Base-by-base conservation (phyloP, 2,329 filamentous ascomycete genomes). In the Orbilia oligospora region DNA sequence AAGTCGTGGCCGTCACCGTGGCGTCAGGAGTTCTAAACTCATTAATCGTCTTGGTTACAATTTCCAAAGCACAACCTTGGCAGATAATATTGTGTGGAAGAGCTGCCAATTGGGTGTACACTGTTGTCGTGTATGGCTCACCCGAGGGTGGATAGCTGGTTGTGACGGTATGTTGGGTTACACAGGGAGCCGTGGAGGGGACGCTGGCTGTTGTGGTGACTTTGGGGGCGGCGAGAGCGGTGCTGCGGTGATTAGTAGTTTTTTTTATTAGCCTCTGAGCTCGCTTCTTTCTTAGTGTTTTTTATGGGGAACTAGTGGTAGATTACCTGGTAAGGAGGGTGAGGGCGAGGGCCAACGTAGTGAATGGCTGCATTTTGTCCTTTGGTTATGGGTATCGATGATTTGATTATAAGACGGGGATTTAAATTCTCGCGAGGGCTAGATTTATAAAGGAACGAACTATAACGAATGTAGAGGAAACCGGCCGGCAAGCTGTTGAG, bases 51-150 rank as follows among this genome's bases (percentile, higher is more conserved):
- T 41, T 16, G 2, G 72, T 76, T 5, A 38, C 49, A 2, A 71
- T 16, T 16, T 22, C n/a, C 2, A 76, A 18, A 6, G 48, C 16
- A 46, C 72, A 76, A n/a, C 49, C 49, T 0, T 36, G 8, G 20
- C 72, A 76, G 27, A 46, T 30, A 24, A 76, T n/a, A 12, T 76
- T 49, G 5, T 46, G 38, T 3, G 72, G 72, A 10, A 76, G 30
- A 8, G 48, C 66, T 9, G 48, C 72, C 8, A 61, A 22, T 8
- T 18, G 3, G 9, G 38, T 27, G 16, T 76, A 76, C 0, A 41
- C n/a, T 2, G 72, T 75, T 22, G 53, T 56, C 8, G 71, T 76
- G n/a, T 58, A 58, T 20, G 14, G n/a, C 30, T 58, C 30, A 6
- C 20, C 18, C 3, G 53, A n/a, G 10, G 24, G 48, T 12, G 66